Evolutionary conservation across 2,329 filamentous ascomycete species (phyloP).

Genomic region (Trichoderma sp.): DNA sequence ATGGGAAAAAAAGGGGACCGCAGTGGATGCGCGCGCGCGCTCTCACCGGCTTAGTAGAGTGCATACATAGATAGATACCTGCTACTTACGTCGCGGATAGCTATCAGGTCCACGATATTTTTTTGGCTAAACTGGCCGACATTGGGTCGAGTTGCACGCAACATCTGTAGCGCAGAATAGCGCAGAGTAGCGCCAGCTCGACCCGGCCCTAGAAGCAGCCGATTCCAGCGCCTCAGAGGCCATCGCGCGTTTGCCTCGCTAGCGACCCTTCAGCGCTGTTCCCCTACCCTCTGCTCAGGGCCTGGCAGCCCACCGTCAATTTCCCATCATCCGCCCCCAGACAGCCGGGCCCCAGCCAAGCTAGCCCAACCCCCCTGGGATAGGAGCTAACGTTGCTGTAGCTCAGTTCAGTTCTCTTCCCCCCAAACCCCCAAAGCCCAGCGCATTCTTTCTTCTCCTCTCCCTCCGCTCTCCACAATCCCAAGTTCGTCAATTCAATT

Average conservation of each 20-base stretch:
- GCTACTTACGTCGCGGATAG: no score
- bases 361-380: slow-evolving; percentile 34
- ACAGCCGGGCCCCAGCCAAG: slow-evolving; percentile 23
- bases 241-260: background rate
- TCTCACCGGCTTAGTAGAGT: background rate
- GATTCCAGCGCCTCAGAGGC: slow-evolving; percentile 14
- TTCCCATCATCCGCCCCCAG: slow-evolving; percentile 24
- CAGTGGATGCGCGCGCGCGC: background rate
- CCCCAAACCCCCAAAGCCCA: slow-evolving; percentile 30
- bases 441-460: slow-evolving; percentile 33
- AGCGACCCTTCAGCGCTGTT: background rate
- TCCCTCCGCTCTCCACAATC: slow-evolving; percentile 43
- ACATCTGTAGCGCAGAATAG: slow-evolving; percentile 1
- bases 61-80: background rate
- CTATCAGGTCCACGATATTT: background rate
- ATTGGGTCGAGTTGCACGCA: background rate
- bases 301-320: slow-evolving; percentile 21
- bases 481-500: slow-evolving; percentile 36
- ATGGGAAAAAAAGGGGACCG: background rate
- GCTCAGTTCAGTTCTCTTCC: slow-evolving; percentile 34
- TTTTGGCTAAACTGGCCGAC: background rate
- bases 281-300: background rate
- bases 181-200: slow-evolving; percentile 3
- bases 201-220: slow-evolving; percentile 23
- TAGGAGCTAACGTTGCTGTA: slow-evolving; percentile 32